These are phyloP conservation scores for Plectosphaerella plurivora DNA, from an alignment of 2,329 filamentous ascomycete species.

Conservation along the genomic window DNA sequence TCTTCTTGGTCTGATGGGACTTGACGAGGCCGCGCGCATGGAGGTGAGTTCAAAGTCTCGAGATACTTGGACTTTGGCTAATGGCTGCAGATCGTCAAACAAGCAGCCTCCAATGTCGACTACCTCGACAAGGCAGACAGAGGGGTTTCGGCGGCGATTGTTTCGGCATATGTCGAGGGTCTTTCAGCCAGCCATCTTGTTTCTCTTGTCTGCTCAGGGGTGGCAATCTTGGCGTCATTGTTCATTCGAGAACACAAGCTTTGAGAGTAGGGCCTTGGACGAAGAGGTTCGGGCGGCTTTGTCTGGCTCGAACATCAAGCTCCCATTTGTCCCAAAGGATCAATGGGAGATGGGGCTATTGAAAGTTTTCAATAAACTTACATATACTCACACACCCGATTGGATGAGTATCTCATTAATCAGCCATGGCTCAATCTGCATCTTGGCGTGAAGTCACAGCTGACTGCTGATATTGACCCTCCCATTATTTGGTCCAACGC, in stretches of 20 bases:
- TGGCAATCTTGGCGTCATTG: constrained; percentile 18
- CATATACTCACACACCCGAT: no score
- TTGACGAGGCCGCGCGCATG: constrained; percentile 7
- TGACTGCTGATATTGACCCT: no score
- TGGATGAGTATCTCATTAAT: no score
- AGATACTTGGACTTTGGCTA: not conserved
- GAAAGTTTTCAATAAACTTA: no score
- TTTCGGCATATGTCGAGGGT: constrained; percentile 27
- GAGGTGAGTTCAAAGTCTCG: constrained; percentile 3
- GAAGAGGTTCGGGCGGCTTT: no score
- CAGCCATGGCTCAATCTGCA: no score
- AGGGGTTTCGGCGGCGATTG: constrained; percentile 19
- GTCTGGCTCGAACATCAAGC: no score
- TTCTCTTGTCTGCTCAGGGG: constrained; percentile 21
- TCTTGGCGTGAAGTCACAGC: no score
- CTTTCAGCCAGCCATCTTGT: constrained; percentile 27
- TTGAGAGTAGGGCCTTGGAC: no score
- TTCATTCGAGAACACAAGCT: constrained; percentile 19
- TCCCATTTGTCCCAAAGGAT: no score
- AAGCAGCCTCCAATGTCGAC: constrained; percentile 25
- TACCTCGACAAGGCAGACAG: constrained; percentile 22
- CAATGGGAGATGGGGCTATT: no score
- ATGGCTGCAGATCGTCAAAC: constrained; percentile 24
- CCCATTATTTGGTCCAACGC: no score
- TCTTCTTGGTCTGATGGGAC: constrained; percentile 8